Conservation (phyloP, 2,329 filamentous ascomycete species). For the Hyphodiscus sp. region DNA sequence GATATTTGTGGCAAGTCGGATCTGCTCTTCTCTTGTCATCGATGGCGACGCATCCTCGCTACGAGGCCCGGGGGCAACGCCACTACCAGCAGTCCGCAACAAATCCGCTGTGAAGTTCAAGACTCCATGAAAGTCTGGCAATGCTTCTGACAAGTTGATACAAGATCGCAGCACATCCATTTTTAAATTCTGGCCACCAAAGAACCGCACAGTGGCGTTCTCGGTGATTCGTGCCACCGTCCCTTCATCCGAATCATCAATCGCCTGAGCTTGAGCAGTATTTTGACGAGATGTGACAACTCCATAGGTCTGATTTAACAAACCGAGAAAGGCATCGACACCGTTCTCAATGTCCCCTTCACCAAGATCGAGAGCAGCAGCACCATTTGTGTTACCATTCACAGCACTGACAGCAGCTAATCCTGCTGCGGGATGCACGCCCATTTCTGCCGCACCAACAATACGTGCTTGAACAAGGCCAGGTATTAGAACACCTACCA, state of each 20-base stretch:
- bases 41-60: constrained; percentile 63
- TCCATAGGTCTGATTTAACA: constrained; percentile 58
- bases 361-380: constrained; percentile 52
- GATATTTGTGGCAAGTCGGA: constrained; percentile 77
- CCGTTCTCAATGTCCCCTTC: constrained; percentile 61
- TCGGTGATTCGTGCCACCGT: constrained; percentile 52
- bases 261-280: constrained; percentile 2
- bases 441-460: constrained; percentile 88
- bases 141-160: constrained; percentile 86
- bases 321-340: constrained; percentile 55
- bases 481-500: constrained; percentile 75
- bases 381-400: constrained; percentile 42
- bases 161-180: constrained; percentile 83
- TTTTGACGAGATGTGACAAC: constrained; percentile 37
- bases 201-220: constrained; percentile 54
- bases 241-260: constrained; percentile 45
- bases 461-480: constrained; percentile 88
- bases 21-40: constrained; percentile 76
- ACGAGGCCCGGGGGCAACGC: constrained; percentile 65
- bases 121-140: constrained; percentile 89
- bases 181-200: constrained; percentile 76
- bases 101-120: constrained; percentile 80
- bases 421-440: constrained; percentile 88
- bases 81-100: constrained; percentile 73
- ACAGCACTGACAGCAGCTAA: constrained; percentile 63